Base-by-base conservation (phyloP, 371 early-diverging fungal species). In the Syncephalis plumigaleata region DNA sequence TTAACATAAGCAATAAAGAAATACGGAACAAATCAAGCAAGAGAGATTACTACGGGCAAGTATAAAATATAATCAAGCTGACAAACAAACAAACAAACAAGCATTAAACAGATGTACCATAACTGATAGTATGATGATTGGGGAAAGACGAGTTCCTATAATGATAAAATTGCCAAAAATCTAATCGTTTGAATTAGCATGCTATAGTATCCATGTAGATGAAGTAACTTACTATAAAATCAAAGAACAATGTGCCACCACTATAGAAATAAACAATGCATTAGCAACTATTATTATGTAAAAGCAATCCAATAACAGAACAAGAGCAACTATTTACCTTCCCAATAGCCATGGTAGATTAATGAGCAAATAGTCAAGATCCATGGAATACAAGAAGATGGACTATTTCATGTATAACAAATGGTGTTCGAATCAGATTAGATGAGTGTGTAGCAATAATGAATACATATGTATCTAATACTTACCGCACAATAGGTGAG, bases 261-360 rank as follows among this genome's bases (percentile, higher is more conserved):
- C 54, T 53, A 31, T 7, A 31, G 31, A 31, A 11, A 11, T 31
- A 31, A 31, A n/a, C n/a, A 11, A 31, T 43, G 9, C 4, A 43
- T 16, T 43, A 22, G 22, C 13, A 20, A 22, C 4, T 20, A 43
- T 8, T 21, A 3, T 7, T 40, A 7, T 3, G 40, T 18, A 40
- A 40, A 18, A 13, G 40, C 40, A 40, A 40, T 3, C 3, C 13
- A 40, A 9, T n/a, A 36, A 36, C n/a, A 36, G 9, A n/a, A n/a
- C 9, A 9, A 9, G 9, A 9, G 37, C n/a, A 40, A 40, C 3
- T 1, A 52, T 56, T 27, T 56, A 51, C 48, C 68, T 63, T 26
- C 68, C 68, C 22, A 59, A 43, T 36, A 67, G 64, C 74, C 74
- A 73, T 17, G 74, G 65, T 42, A 71, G 56, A 49, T 73, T 73